Conservation (phyloP, 371 early-diverging fungal genomes). For the Synchytrium microbalum region DNA sequence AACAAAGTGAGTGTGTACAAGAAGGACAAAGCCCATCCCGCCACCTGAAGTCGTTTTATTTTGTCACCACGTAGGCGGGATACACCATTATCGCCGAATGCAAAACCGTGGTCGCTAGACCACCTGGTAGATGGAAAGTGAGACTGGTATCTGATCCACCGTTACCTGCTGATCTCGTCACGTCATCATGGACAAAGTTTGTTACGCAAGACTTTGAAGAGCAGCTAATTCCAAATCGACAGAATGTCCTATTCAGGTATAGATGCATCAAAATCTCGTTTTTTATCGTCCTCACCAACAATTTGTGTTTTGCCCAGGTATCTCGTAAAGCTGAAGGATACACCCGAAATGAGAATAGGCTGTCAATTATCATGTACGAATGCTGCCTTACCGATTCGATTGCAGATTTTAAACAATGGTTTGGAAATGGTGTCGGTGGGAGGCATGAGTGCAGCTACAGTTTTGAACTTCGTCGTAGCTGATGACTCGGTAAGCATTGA, state of each 20-base stretch:
- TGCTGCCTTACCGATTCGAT: conserved; percentile 21
- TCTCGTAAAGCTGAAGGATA: conserved; percentile 36
- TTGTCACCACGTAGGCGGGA: no score
- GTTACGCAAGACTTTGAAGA: conserved; percentile 41
- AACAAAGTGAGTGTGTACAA: conserved; percentile 24
- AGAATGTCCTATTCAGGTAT: conserved; percentile 40
- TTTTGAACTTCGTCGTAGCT: conserved; percentile 6
- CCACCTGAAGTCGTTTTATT: no score
- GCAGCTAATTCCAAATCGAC: conserved; percentile 36
- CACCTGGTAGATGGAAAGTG: conserved; percentile 37
- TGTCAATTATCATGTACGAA: conserved; percentile 34
- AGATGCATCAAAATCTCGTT: background rate
- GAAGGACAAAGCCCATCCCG: background rate
- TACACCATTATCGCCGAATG: conserved; percentile 31
- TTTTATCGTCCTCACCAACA: background rate
- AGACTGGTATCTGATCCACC: conserved; percentile 26
- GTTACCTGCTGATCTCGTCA: background rate
- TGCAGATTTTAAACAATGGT: conserved; percentile 41
- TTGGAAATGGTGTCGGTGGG: conserved; percentile 23
- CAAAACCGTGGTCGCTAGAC: conserved; percentile 18
- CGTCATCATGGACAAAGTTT: conserved; percentile 19
- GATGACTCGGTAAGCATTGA: background rate
- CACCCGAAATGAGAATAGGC: conserved; percentile 27
- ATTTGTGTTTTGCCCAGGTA: conserved; percentile 14
- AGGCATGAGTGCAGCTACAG: conserved; percentile 29